Conservation (phyloP, 768 basidiomycete species). For the Phaeolepiota aurea region DNA sequence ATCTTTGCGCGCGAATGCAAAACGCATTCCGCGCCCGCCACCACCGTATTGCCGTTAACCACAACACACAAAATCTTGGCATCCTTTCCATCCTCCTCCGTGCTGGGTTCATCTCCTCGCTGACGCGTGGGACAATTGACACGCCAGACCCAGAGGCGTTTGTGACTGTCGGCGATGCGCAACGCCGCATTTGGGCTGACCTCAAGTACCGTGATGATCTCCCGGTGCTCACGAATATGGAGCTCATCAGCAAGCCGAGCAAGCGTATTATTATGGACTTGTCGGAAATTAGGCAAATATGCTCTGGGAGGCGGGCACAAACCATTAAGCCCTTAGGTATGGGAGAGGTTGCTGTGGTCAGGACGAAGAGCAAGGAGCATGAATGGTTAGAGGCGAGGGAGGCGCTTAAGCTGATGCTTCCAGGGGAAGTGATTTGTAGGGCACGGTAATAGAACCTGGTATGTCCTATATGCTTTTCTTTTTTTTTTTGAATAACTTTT, state of each 20-base stretch:
- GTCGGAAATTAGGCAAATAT: slow-evolving; percentile 67
- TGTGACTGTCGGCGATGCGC: slow-evolving; percentile 43
- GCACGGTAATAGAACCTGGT: slow-evolving; percentile 34
- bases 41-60: slow-evolving; percentile 65
- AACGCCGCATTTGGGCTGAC: slow-evolving; percentile 85
- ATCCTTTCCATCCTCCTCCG: slow-evolving; percentile 90
- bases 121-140: slow-evolving; percentile 71
- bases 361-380: slow-evolving; percentile 59
- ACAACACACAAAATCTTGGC: slow-evolving; percentile 84
- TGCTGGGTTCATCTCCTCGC: slow-evolving; percentile 75
- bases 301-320: slow-evolving; percentile 76
- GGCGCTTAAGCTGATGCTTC: slow-evolving; percentile 66
- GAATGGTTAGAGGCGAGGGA: slow-evolving; percentile 93
- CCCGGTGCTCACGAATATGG: slow-evolving; percentile 75
- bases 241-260: slow-evolving; percentile 78
- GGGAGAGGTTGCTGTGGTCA: slow-evolving; percentile 89
- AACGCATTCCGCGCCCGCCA: slow-evolving; percentile 90
- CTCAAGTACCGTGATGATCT: slow-evolving; percentile 91
- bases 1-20: slow-evolving; percentile 85
- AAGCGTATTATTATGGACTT: slow-evolving; percentile 69
- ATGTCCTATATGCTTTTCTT: background rate
- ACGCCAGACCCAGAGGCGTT: slow-evolving; percentile 62
- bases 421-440: slow-evolving; percentile 85
- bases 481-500: no score
- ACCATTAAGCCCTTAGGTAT: slow-evolving; percentile 78